Conservation (phyloP, 2,329 filamentous ascomycete genomes). For the Fusarium heterosporum region DNA sequence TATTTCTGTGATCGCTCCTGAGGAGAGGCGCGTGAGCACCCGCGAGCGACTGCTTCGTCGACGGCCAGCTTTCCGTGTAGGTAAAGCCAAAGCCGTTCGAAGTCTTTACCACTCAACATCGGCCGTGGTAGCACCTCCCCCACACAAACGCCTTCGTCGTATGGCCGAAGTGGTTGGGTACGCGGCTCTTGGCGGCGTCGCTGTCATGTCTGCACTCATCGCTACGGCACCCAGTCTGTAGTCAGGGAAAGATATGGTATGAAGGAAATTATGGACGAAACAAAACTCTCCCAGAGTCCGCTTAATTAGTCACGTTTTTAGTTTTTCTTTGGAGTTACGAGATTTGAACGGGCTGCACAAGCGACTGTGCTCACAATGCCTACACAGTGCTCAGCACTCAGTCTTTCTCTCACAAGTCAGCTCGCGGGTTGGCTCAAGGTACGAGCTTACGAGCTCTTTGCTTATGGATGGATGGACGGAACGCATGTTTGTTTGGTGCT, state of each 20-base stretch:
- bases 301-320: slow-evolving; percentile 5
- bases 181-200: slow-evolving; percentile 53
- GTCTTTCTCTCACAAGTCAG: neutral
- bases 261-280: neutral
- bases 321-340: slow-evolving; percentile 31
- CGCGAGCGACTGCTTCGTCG: neutral
- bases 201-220: slow-evolving; percentile 56
- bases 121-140: slow-evolving; percentile 12
- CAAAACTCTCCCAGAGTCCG: neutral
- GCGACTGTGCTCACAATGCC: neutral
- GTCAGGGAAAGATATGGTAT: slow-evolving; percentile 1
- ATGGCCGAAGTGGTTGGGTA: slow-evolving; percentile 53
- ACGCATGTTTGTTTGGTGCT: neutral
- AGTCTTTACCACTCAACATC: neutral
- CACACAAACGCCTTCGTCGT: slow-evolving; percentile 51
- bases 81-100: neutral
- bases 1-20: slow-evolving; percentile 41
- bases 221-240: slow-evolving; percentile 52
- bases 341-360: slow-evolving; percentile 5
- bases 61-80: neutral
- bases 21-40: slow-evolving; percentile 20
- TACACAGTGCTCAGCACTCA: neutral
- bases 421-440: neutral
- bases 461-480: neutral
- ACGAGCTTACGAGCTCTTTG: neutral